Evolutionary conservation across 345 rosid genomes (phyloP).

Genomic region (Clarkia xantiana): DNA sequence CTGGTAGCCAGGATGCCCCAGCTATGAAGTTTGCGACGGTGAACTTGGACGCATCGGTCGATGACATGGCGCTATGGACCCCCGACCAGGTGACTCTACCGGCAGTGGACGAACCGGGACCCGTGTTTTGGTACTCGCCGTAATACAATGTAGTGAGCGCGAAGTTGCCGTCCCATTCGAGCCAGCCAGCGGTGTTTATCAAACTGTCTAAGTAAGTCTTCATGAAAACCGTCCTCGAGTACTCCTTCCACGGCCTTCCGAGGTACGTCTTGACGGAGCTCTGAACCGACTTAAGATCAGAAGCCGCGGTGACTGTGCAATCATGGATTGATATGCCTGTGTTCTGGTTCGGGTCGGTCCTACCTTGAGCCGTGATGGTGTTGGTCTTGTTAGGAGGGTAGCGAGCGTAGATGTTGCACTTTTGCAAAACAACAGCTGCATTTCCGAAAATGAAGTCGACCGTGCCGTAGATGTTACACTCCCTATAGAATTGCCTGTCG

Average conservation of each 20-base stretch:
- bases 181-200: conserved; percentile 23
- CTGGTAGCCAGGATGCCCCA: conserved; percentile 25
- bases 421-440: conserved; percentile 21
- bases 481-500: conserved; percentile 24
- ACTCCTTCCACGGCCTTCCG: conserved; percentile 28
- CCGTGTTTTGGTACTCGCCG: conserved; percentile 20
- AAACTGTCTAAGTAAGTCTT: conserved; percentile 14
- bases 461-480: conserved; percentile 20
- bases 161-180: conserved; percentile 18
- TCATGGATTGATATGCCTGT: conserved; percentile 23
- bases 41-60: conserved; percentile 15
- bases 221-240: conserved; percentile 22
- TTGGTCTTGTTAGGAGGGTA: conserved; percentile 17
- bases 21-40: conserved; percentile 22
- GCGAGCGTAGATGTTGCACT: conserved; percentile 13
- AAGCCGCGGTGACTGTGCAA: conserved; percentile 19
- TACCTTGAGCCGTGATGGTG: conserved; percentile 27
- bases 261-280: conserved; percentile 17
- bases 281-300: conserved; percentile 11
- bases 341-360: conserved; percentile 16
- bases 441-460: conserved; percentile 29
- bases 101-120: conserved; percentile 4
- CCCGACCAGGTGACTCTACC: conserved; percentile 22
- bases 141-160: conserved; percentile 22
- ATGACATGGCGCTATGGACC: conserved; percentile 8